Evolutionary conservation across 2,329 filamentous ascomycete species (phyloP).

Genomic region (Cladobotryum protrusum): DNA sequence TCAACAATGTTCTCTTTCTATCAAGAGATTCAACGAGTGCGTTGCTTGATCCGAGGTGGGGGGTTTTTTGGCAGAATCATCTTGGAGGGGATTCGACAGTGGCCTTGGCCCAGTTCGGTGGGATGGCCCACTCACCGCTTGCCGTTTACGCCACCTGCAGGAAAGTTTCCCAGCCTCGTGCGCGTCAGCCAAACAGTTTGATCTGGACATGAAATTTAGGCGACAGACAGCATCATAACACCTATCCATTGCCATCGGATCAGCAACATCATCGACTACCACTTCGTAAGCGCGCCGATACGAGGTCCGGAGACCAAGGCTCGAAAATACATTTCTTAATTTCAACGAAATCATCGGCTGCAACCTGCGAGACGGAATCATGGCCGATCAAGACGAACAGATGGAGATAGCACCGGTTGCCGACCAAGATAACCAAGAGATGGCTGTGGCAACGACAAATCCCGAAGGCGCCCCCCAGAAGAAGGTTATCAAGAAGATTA

Average conservation of each 20-base stretch:
- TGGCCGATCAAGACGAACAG: conserved; percentile 26
- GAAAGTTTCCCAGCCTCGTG: conserved; percentile 20
- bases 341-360: too few relatives aligned
- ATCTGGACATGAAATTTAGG: too few relatives aligned
- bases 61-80: conserved; percentile 18
- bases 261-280: too few relatives aligned
- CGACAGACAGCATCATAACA: too few relatives aligned
- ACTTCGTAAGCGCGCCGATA: too few relatives aligned
- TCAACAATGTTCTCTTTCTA: conserved; percentile 2
- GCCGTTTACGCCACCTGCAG: conserved; percentile 13
- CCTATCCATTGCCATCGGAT: too few relatives aligned
- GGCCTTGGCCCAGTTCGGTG: conserved; percentile 11
- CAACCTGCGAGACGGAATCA: conserved; percentile 13
- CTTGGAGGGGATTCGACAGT: conserved; percentile 8
- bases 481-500: conserved; percentile 78
- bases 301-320: too few relatives aligned
- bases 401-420: conserved; percentile 19
- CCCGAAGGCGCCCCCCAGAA: conserved; percentile 42
- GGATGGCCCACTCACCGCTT: conserved; percentile 24
- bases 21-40: too few relatives aligned
- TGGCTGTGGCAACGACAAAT: conserved; percentile 32
- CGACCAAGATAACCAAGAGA: conserved; percentile 22
- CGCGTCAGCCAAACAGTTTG: neutral
- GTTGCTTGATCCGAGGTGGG: conserved; percentile 20
- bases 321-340: too few relatives aligned